phyloP scores from a whole-genome alignment of 2,329 filamentous ascomycete species.

The Bipolaris cookei region DNA sequence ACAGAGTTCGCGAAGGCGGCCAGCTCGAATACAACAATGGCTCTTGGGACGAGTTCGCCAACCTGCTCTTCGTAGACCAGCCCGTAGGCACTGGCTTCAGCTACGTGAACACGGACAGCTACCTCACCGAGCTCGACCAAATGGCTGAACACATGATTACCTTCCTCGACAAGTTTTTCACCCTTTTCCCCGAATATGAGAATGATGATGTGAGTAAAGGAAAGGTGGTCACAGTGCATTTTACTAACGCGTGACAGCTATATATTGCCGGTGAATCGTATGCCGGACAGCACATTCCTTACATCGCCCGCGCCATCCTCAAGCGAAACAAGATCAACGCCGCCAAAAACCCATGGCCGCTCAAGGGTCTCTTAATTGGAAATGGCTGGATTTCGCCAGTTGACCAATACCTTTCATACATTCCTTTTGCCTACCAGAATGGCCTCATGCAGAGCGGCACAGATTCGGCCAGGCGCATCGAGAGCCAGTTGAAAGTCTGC shows the following conservation, averaged over 20 bases:
- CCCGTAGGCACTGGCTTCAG: conserved; percentile 96
- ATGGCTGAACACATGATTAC: conserved; percentile 88
- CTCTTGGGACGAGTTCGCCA: conserved; percentile 99
- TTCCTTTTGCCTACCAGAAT: conserved; percentile 79
- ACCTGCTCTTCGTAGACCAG: conserved; percentile 95
- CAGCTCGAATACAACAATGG: conserved; percentile 83
- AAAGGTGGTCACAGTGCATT: neutral
- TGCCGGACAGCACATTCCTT: conserved; percentile 95
- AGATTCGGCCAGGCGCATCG: conserved; percentile 67
- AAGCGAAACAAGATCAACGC: conserved; percentile 72
- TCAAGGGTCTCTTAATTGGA: conserved; percentile 87
- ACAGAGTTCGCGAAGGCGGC: conserved; percentile 76
- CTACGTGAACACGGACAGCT: conserved; percentile 89
- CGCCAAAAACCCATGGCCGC: conserved; percentile 69
- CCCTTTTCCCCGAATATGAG: conserved; percentile 88
- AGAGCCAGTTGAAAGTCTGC: conserved; percentile 73
- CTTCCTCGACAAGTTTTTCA: conserved; percentile 92
- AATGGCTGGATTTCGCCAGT: conserved; percentile 95
- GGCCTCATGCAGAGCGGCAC: conserved; percentile 73
- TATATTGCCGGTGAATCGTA: conserved; percentile 97
- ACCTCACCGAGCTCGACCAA: conserved; percentile 80
- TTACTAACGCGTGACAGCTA: conserved; percentile 62
- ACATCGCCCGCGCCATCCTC: conserved; percentile 90
- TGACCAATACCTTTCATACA: conserved; percentile 88
- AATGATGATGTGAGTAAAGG: conserved; percentile 78